These are phyloP conservation scores for Populus simonii DNA, from an alignment of 345 rosid species.

Conservation along the genomic window DNA sequence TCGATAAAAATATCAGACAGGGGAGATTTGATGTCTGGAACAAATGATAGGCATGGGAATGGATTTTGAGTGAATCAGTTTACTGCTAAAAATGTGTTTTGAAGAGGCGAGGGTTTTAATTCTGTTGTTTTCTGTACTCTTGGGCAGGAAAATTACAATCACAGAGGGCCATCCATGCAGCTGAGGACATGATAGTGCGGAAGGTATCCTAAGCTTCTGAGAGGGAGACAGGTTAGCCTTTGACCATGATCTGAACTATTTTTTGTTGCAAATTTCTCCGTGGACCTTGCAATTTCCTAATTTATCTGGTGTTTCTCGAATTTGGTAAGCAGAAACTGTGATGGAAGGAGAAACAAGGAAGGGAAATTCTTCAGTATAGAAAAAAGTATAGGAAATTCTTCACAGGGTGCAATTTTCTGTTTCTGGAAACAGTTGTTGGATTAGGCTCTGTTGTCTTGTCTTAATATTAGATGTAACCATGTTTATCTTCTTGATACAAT, in stretches of 20 bases:
- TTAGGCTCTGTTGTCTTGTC: slow-evolving; percentile 13
- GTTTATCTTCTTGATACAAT: slow-evolving; percentile 23
- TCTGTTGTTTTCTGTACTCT: neutral
- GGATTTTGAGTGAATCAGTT: neutral
- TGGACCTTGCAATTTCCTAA: slow-evolving; percentile 13
- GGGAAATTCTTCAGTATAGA: slow-evolving; percentile 14
- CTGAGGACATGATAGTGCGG: slow-evolving; percentile 90
- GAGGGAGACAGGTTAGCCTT: slow-evolving; percentile 56
- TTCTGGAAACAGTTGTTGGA: neutral
- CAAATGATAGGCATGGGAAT: slow-evolving; percentile 64
- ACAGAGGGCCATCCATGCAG: slow-evolving; percentile 75
- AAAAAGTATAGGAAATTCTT: slow-evolving; percentile 29
- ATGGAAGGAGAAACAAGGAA: slow-evolving; percentile 3
- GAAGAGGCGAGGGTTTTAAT: neutral
- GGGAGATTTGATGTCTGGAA: slow-evolving; percentile 94
- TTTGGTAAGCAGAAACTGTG: slow-evolving; percentile 18
- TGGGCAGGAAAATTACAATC: slow-evolving; percentile 87
- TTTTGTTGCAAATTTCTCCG: slow-evolving; percentile 15
- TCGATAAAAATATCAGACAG: slow-evolving; percentile 87
- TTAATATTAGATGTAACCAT: slow-evolving; percentile 12
- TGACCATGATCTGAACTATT: slow-evolving; percentile 4
- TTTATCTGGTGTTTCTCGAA: slow-evolving; percentile 11
- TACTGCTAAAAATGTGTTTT: neutral
- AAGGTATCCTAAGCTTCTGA: slow-evolving; percentile 85
- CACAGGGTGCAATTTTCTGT: slow-evolving; percentile 13